Evolutionary conservation across 495 filamentous ascomycete species (phyloP).

Genomic region (Amorphotheca resinae): DNA sequence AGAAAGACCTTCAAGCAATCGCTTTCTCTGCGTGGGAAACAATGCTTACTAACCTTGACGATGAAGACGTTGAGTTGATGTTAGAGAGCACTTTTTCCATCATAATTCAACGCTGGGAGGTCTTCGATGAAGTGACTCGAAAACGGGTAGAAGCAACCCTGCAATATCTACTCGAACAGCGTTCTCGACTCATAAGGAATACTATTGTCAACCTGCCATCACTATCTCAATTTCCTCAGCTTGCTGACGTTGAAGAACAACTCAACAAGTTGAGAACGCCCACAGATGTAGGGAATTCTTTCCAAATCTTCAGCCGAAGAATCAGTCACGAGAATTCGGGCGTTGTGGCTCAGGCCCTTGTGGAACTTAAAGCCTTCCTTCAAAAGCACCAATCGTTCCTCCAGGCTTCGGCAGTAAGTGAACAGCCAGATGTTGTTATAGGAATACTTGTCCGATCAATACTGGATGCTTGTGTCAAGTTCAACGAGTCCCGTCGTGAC

Average conservation of each 20-base stretch:
- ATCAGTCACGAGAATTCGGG: slow-evolving; percentile 71
- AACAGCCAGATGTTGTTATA: slow-evolving; percentile 71
- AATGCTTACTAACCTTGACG: slow-evolving; percentile 58
- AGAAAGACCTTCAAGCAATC: slow-evolving; percentile 55
- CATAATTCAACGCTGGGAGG: slow-evolving; percentile 66
- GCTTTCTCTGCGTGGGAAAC: slow-evolving; percentile 76
- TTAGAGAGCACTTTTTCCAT: slow-evolving; percentile 83
- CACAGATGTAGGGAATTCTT: slow-evolving; percentile 42
- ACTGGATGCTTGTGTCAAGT: slow-evolving; percentile 72
- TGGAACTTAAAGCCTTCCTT: slow-evolving; percentile 63
- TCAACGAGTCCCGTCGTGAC: slow-evolving; percentile 49
- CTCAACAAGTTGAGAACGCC: slow-evolving; percentile 50
- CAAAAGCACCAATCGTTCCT: slow-evolving; percentile 63
- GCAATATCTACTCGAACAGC: slow-evolving; percentile 47
- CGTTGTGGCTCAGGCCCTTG: slow-evolving; percentile 67
- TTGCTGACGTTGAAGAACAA: slow-evolving; percentile 50
- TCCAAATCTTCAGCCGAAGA: slow-evolving; percentile 56
- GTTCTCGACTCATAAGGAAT: slow-evolving; percentile 44
- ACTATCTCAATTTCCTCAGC: slow-evolving; percentile 53
- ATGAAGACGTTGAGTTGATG: slow-evolving; percentile 64
- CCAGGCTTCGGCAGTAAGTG: slow-evolving; percentile 68
- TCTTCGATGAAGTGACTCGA: slow-evolving; percentile 47
- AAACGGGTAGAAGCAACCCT: slow-evolving; percentile 47
- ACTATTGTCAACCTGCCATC: slow-evolving; percentile 66
- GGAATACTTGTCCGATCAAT: slow-evolving; percentile 57